Evolutionary conservation across 2,329 filamentous ascomycete genomes (phyloP), one percentile per base, ranked within the genome.

Genomic region (Fusarium sp.): DNA sequence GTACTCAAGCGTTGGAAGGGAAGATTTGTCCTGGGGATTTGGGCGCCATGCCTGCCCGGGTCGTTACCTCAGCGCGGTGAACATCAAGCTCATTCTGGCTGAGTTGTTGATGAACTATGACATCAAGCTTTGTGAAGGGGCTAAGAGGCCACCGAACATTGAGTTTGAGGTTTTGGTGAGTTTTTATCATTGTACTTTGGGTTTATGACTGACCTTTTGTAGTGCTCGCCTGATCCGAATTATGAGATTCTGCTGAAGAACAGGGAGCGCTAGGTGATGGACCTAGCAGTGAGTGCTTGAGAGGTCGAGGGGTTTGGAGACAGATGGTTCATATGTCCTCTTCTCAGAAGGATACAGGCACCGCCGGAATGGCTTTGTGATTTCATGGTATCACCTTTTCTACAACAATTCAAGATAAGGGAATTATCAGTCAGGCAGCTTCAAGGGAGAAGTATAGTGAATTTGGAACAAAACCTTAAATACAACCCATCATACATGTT

Each of bases 81-180:
- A 73, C 18, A 71, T 73, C 13, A 73, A 73, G 40, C 57, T 73
- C 4, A 65, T 73, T 32, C 41, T 73, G 30, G 65, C 62, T 0
- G 64, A 73, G 18, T 42, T 73, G 0, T 25, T 73, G 30, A 59
- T 67, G 22, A 67, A 73, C 46, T 73, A 69, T 5, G 68, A 73
- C 2, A 56, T 69, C 1, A 65, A 61, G 25, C 4, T 60, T 1
- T 24, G 48, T 0, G 49, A 69, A 2, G 66, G 60, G 14, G 13
- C 14, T 3, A 20, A 11, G 1, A 20, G 65, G 0, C 65, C 59
- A 4, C n/a, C 45, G 0, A 68, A 68, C 8, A 54, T 60, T 3
- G 65, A 68, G 18, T 68, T 68, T 6, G 65, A 68, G 8, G 65
- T 66, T 24, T 11, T 68, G 34, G 65, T 68, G 9, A 46, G 63